These are phyloP conservation scores for Eimeria acervulina DNA, from an alignment of 169 alveolate genomes.

Conservation along the genomic window DNA sequence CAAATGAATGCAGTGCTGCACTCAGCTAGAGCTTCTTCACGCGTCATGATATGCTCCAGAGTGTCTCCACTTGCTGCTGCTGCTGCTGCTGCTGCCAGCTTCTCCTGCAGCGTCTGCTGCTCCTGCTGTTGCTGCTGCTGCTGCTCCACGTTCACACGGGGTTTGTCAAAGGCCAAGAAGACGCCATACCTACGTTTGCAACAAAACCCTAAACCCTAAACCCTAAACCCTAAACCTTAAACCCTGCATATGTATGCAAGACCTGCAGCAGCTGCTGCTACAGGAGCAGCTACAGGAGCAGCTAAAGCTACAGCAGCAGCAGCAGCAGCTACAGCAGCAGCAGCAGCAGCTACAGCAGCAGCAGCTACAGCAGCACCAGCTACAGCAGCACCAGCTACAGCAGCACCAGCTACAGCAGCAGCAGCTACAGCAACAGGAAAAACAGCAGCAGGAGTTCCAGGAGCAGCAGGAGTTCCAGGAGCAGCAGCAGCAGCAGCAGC, in stretches of 20 bases:
- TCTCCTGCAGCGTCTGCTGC: slow-evolving; percentile 70
- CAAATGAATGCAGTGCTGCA: slow-evolving; percentile 88
- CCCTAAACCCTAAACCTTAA: slow-evolving; percentile 33
- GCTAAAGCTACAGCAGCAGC: background rate
- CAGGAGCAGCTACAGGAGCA: background rate
- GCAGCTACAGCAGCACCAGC: background rate
- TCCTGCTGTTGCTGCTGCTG: slow-evolving; percentile 37
- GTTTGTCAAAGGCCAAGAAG: slow-evolving; percentile 58
- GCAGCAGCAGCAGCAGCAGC: slow-evolving; percentile 57
- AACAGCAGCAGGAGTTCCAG: no score
- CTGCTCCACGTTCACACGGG: background rate
- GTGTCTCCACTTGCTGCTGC: slow-evolving; percentile 54
- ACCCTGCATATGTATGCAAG: no score
- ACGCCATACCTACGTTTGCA: slow-evolving; percentile 77
- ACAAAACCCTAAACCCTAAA: background rate
- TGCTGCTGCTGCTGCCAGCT: slow-evolving; percentile 68
- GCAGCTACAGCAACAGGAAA: background rate
- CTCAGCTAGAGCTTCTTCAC: slow-evolving; percentile 82
- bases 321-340: no score
- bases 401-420: slow-evolving; percentile 19
- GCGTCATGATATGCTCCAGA: slow-evolving; percentile 74
- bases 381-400: background rate
- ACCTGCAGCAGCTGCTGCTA: no score
- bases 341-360: no score
- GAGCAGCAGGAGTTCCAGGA: background rate